Evolutionary conservation across 2,329 filamentous ascomycete genomes (phyloP).

Genomic region (Pestalotiopsis sp.): DNA sequence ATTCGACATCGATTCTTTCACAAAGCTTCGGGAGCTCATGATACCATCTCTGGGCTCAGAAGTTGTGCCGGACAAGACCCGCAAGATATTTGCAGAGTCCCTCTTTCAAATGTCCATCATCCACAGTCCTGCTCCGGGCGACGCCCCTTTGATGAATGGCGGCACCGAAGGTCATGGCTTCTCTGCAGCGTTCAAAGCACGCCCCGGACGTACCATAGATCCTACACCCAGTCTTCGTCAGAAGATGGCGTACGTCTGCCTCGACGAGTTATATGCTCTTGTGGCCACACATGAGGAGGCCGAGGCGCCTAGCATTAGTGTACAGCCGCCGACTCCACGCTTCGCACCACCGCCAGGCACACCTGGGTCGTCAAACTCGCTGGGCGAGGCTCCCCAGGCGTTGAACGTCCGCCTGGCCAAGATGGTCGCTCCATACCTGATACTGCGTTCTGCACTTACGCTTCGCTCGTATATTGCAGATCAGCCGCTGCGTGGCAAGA

Average conservation of each 20-base stretch:
- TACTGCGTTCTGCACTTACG: conserved; percentile 78
- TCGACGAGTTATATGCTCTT: conserved; percentile 77
- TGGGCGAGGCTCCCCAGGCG: conserved; percentile 31
- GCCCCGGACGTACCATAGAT: conserved; percentile 73
- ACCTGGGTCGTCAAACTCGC: conserved; percentile 21
- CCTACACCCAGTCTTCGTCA: conserved; percentile 65
- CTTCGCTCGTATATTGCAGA: conserved; percentile 88
- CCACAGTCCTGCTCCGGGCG: conserved; percentile 61
- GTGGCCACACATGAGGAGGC: conserved; percentile 54
- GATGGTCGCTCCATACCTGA: conserved; percentile 77
- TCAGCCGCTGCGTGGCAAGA: conserved; percentile 83
- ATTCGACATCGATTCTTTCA: conserved; percentile 81
- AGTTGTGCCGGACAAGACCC: conserved; percentile 66
- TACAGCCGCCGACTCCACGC: conserved; percentile 48
- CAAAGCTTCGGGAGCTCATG: conserved; percentile 69
- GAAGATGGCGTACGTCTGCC: conserved; percentile 77
- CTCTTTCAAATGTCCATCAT: conserved; percentile 85
- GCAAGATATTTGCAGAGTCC: conserved; percentile 71
- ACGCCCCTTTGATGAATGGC: conserved; percentile 60
- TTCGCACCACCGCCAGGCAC: conserved; percentile 33
- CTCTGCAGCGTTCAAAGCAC: conserved; percentile 62
- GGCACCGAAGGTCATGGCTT: conserved; percentile 52
- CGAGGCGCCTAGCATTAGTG: conserved; percentile 36
- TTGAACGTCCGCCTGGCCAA: conserved; percentile 67
- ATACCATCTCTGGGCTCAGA: conserved; percentile 72